Percentiles rank a stretch among this genome's conserved stretches.
phyloP scores from a whole-genome alignment of 495 filamentous ascomycete genomes.

The Lasiosphaeris hirsuta region DNA sequence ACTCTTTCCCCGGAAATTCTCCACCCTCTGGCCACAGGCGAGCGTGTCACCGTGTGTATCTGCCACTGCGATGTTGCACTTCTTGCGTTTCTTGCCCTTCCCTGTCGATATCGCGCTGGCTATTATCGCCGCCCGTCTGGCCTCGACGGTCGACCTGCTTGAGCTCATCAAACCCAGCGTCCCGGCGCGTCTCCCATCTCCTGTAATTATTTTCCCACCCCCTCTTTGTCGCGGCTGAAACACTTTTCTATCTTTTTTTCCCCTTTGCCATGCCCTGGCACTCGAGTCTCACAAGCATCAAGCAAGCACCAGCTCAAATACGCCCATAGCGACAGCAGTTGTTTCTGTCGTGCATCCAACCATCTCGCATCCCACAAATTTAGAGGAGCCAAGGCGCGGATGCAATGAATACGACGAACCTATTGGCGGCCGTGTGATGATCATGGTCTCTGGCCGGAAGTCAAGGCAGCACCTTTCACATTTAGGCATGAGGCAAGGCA shows the following conservation, averaged over 20 bases:
- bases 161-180: slow-evolving; percentile 5
- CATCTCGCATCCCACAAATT: not conserved
- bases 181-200: not conserved
- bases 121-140: no score
- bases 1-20: slow-evolving; percentile 28
- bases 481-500: slow-evolving; percentile 1
- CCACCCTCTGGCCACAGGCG: slow-evolving; percentile 13
- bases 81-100: not conserved
- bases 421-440: not conserved
- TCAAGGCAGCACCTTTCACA: not conserved
- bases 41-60: not conserved
- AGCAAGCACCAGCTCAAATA: not conserved
- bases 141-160: not conserved
- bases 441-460: no score
- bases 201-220: not conserved
- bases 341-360: no score
- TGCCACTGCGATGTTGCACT: not conserved
- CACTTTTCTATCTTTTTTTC: slow-evolving; percentile 2
- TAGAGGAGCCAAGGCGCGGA: not conserved
- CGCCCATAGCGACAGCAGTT: not conserved
- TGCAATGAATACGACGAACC: not conserved
- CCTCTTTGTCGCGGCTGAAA: not conserved
- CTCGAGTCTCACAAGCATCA: no score
- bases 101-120: not conserved
- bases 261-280: no score